Evolutionary conservation across 106 monocot genomes (phyloP).

Genomic region (Phalaenopsis equestris): DNA sequence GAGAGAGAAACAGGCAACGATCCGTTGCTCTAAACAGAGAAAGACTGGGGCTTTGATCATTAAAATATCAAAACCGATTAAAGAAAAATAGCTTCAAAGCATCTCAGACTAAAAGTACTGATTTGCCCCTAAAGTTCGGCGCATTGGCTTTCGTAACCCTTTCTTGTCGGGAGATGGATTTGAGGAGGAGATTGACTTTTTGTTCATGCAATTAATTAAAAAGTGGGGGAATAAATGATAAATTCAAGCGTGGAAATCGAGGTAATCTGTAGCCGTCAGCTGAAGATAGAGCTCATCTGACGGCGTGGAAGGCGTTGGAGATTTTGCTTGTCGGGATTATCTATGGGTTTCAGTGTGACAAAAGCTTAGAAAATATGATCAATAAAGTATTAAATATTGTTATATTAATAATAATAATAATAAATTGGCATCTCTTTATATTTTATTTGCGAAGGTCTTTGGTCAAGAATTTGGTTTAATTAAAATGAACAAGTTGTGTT

Average conservation of each 20-base stretch:
- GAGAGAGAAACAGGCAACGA: slow-evolving; percentile 10
- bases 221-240: background rate
- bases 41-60: slow-evolving; percentile 2
- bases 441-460: no score
- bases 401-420: no score
- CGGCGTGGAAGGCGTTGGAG: background rate
- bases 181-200: slow-evolving; percentile 5
- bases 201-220: background rate
- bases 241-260: background rate
- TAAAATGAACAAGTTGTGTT: no score
- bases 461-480: no score
- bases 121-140: background rate
- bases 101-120: background rate
- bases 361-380: background rate
- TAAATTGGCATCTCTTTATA: no score
- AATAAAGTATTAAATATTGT: no score
- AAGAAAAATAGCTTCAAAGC: background rate
- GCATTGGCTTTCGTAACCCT: background rate
- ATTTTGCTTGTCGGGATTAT: background rate
- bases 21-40: slow-evolving; percentile 7
- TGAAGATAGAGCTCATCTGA: background rate
- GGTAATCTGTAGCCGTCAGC: background rate
- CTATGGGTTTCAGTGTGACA: background rate
- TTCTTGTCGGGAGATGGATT: background rate
- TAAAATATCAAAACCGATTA: background rate